Evolutionary conservation across 768 basidiomycete species (phyloP).

Genomic region (Collybia sordida): DNA sequence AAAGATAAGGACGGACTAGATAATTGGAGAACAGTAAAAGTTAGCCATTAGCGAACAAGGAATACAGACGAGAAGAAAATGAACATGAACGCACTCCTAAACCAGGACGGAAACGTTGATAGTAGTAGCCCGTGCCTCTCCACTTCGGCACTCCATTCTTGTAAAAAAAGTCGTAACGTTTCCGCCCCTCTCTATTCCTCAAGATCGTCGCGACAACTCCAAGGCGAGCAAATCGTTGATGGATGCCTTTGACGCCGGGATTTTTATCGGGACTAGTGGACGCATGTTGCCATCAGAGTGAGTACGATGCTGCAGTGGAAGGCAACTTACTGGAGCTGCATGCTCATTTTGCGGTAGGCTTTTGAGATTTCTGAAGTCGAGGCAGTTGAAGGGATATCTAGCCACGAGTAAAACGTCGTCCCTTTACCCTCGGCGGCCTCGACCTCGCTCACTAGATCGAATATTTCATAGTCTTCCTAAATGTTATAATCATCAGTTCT

Average conservation of each 20-base stretch:
- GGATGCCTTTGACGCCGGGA: constrained; percentile 74
- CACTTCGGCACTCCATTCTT: constrained; percentile 97
- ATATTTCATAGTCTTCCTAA: constrained; percentile 95
- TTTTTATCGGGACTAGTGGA: constrained; percentile 89
- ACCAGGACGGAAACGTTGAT: constrained; percentile 93
- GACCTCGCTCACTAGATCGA: constrained; percentile 84
- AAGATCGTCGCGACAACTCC: constrained; percentile 85
- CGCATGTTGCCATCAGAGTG: neutral
- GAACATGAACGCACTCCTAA: constrained; percentile 54
- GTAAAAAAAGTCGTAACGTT: constrained; percentile 93
- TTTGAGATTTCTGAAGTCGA: constrained; percentile 76
- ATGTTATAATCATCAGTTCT: neutral
- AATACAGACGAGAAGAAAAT: neutral
- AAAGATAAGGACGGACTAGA: constrained; percentile 74
- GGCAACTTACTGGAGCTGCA: constrained; percentile 78
- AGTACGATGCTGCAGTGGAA: neutral
- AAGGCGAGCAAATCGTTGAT: constrained; percentile 90
- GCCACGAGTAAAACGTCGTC: constrained; percentile 95
- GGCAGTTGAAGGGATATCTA: constrained; percentile 78
- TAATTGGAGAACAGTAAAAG: neutral
- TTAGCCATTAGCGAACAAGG: constrained; percentile 8
- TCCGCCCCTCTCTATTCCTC: constrained; percentile 69
- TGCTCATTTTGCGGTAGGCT: constrained; percentile 90
- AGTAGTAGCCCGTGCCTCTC: constrained; percentile 97
- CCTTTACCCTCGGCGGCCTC: constrained; percentile 88